Evolutionary conservation across 768 basidiomycete species (phyloP).

Genomic region (Boletus subparvulus): DNA sequence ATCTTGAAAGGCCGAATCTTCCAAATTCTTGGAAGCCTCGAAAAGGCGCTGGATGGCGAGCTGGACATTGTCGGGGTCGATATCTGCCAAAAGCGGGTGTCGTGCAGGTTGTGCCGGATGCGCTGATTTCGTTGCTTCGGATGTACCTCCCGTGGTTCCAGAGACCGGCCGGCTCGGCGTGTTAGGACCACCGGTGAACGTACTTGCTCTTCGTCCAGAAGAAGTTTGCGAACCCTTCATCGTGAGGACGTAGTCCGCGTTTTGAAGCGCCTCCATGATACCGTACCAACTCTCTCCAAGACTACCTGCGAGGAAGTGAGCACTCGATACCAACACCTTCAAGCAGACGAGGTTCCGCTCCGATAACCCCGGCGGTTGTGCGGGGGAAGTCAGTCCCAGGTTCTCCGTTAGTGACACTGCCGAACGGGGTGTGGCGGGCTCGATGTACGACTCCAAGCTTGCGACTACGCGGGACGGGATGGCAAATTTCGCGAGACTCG

Average conservation of each 20-base stretch:
- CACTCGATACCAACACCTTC: constrained; percentile 74
- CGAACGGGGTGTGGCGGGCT: constrained; percentile 60
- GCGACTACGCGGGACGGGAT: constrained; percentile 91
- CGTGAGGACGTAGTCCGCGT: constrained; percentile 88
- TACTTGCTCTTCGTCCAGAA: constrained; percentile 33
- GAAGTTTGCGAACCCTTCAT: constrained; percentile 48
- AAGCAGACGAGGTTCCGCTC: constrained; percentile 91
- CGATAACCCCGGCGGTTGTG: constrained; percentile 71
- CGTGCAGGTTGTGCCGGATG: constrained; percentile 31
- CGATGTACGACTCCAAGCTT: constrained; percentile 62
- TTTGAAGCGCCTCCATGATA: constrained; percentile 88
- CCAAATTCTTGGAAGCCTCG: constrained; percentile 79
- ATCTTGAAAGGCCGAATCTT: constrained; percentile 76
- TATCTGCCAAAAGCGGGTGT: constrained; percentile 67
- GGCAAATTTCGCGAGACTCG: constrained; percentile 83
- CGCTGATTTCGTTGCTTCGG: constrained; percentile 19
- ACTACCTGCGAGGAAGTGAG: constrained; percentile 79
- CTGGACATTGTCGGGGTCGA: constrained; percentile 75
- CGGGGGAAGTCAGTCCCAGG: constrained; percentile 53
- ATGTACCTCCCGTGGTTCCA: constrained; percentile 16
- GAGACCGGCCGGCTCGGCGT: constrained; percentile 43
- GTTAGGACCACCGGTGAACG: constrained; percentile 33
- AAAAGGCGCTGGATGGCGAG: constrained; percentile 79
- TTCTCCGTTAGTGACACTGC: constrained; percentile 62
- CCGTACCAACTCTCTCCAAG: constrained; percentile 92